Conservation (phyloP, 805 yeast genomes). For the Komagataella phaffii region DNA sequence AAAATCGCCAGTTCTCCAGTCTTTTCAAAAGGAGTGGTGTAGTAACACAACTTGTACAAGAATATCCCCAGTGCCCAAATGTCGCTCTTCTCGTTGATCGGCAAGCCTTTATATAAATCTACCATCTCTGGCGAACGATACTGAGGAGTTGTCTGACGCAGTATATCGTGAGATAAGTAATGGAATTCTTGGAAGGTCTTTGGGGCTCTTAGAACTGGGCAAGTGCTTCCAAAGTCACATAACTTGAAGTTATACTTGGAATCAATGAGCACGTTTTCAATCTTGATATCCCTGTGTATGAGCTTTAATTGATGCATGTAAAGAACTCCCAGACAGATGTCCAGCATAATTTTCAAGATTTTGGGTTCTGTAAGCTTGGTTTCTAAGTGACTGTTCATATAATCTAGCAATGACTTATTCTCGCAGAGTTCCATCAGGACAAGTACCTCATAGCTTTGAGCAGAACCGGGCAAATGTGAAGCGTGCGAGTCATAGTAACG, state of each 20-base stretch:
- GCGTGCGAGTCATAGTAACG: constrained; percentile 70
- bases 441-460: constrained; percentile 66
- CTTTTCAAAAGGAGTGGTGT: constrained; percentile 85
- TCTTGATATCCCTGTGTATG: constrained; percentile 87
- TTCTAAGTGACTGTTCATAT: constrained; percentile 75
- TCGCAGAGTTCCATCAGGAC: constrained; percentile 91
- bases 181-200: constrained; percentile 61
- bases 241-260: constrained; percentile 57
- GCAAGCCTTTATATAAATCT: constrained; percentile 68
- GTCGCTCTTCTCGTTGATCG: constrained; percentile 86
- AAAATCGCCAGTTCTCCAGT: constrained; percentile 75
- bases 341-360: constrained; percentile 72
- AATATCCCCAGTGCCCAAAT: constrained; percentile 96
- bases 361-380: constrained; percentile 68
- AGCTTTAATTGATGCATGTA: constrained; percentile 74
- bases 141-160: constrained; percentile 90
- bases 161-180: constrained; percentile 68
- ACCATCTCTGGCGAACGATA: constrained; percentile 95
- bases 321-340: constrained; percentile 65
- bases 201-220: constrained; percentile 62
- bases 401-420: constrained; percentile 75
- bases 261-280: constrained; percentile 85
- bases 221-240: constrained; percentile 90
- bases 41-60: constrained; percentile 79
- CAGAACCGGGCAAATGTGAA: constrained; percentile 33